Evolutionary conservation across 768 basidiomycete species (phyloP), one percentile per base, ranked within the genome.

Genomic region (Tulasnella sp.): DNA sequence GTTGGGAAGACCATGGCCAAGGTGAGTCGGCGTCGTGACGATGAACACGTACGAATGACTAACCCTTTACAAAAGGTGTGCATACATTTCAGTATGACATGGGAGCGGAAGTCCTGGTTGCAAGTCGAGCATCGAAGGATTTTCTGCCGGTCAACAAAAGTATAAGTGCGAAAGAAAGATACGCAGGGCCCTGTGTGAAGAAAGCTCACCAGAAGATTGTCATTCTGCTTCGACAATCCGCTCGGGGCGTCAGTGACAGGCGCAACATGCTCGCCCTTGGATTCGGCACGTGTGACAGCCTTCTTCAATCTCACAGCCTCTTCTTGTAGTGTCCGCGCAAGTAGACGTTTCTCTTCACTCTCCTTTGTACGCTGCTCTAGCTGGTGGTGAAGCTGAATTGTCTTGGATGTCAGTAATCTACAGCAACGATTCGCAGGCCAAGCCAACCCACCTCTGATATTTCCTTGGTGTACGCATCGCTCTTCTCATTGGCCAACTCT

Each of bases 101-200:
- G 84, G 49, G 81, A 80, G 19, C 91, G 84, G 72, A 92, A 83
- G 60, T 80, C 77, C 59, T 77, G 76, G 54, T 80, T 80, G 73
- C 94, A 98, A 4, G 87, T 92, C 11, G 88, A 87, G 69, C 94
- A 98, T 68, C 87, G 83, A 30, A 97, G 78, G 42, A 96, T 74
- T 68, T 77, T 78, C 92, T 93, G 69, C n/a, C n/a, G n/a, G n/a
- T n/a, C n/a, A n/a, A n/a, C n/a, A 17, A 34, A 49, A 42, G 21
- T 42, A 31, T 29, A 2, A 49, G n/a, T n/a, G n/a, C n/a, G n/a
- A n/a, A n/a, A n/a, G n/a, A n/a, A n/a, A n/a, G n/a, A n/a, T n/a
- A n/a, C n/a, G n/a, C n/a, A n/a, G n/a, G 49, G 21, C 45, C 9
- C 19, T 10, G 30, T n/a, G n/a, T n/a, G n/a, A n/a, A n/a, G n/a